Conservation (phyloP, 345 rosid genomes). For the Aethionema arabicum region DNA sequence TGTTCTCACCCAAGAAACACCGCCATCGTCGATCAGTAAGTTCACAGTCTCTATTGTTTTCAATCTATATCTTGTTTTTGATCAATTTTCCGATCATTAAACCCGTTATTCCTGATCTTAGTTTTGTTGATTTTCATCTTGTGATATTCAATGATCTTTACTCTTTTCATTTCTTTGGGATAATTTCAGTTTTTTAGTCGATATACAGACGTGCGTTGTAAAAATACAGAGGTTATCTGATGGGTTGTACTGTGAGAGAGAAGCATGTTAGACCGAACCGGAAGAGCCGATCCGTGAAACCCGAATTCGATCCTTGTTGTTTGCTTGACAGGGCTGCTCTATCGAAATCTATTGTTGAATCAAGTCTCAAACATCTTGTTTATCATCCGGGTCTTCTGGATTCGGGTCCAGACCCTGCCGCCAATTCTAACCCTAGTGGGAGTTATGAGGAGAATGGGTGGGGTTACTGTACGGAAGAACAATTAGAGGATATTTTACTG, state of each 20-base stretch:
- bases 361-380: slow-evolving; percentile 60
- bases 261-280: slow-evolving; percentile 58
- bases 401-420: slow-evolving; percentile 38
- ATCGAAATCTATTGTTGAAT: slow-evolving; percentile 53
- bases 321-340: slow-evolving; percentile 44
- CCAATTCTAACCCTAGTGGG: slow-evolving; percentile 31
- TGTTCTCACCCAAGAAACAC: slow-evolving; percentile 9
- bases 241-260: slow-evolving; percentile 73
- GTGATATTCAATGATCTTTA: slow-evolving; percentile 25
- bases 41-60: neutral
- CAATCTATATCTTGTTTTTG: neutral
- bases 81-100: neutral
- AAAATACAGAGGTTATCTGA: slow-evolving; percentile 14
- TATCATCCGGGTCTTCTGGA: slow-evolving; percentile 47
- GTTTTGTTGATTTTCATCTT: slow-evolving; percentile 12
- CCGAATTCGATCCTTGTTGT: slow-evolving; percentile 64
- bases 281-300: slow-evolving; percentile 56
- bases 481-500: slow-evolving; percentile 70
- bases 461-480: slow-evolving; percentile 90
- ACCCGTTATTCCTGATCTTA: slow-evolving; percentile 12
- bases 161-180: slow-evolving; percentile 13
- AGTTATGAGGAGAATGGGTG: slow-evolving; percentile 60
- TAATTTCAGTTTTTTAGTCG: slow-evolving; percentile 2
- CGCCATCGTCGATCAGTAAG: slow-evolving; percentile 29
- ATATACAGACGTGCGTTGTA: neutral